phyloP scores from a whole-genome alignment of 2,329 filamentous ascomycete genomes.

The Boeremia lycopersici region DNA sequence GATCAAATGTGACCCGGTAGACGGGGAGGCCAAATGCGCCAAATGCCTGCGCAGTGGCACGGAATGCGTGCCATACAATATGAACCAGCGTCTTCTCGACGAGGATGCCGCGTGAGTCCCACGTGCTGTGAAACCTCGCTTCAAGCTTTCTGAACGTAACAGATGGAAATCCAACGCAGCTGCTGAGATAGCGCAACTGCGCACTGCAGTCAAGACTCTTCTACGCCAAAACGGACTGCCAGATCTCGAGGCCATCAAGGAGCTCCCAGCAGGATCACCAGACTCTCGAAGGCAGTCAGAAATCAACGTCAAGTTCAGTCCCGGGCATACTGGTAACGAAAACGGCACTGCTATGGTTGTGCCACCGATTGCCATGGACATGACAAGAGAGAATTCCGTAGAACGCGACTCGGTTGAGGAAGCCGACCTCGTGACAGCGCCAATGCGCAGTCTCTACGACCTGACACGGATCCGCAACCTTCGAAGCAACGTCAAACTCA shows the following conservation, averaged over 20 bases:
- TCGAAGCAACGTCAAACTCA: constrained; percentile 33
- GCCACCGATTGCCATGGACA: constrained; percentile 43
- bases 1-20: constrained; percentile 43
- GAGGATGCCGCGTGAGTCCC: constrained; percentile 40
- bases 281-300: constrained; percentile 14
- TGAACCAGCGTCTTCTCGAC: constrained; percentile 40
- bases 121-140: background rate
- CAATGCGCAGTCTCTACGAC: constrained; percentile 44
- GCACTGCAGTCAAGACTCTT: constrained; percentile 36
- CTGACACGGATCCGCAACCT: constrained; percentile 43
- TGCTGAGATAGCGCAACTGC: constrained; percentile 32
- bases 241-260: constrained; percentile 23
- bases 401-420: constrained; percentile 38
- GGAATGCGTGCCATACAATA: constrained; percentile 77
- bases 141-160: background rate
- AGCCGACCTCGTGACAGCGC: constrained; percentile 35
- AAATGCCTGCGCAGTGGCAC: constrained; percentile 59
- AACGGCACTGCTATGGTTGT: constrained; percentile 33
- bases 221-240: constrained; percentile 37
- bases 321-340: constrained; percentile 33
- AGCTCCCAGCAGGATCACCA: constrained; percentile 19
- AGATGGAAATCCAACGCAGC: constrained; percentile 44
- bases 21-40: constrained; percentile 40
- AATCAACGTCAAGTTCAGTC: constrained; percentile 24
- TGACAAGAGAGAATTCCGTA: constrained; percentile 42